Conservation (phyloP, 768 basidiomycete genomes). For the Mycena vitilis region DNA sequence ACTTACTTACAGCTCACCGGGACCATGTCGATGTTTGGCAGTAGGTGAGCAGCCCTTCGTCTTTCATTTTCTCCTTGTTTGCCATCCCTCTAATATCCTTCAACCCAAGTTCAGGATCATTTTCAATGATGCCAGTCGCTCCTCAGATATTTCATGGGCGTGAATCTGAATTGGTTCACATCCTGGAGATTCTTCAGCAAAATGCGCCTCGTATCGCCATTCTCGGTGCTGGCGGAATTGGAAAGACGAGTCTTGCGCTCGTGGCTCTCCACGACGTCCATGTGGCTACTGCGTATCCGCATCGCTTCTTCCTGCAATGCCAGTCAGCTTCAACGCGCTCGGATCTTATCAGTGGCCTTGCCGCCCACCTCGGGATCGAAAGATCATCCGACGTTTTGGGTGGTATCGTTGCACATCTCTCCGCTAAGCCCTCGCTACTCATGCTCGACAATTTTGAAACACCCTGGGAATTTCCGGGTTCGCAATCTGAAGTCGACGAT, state of each 20-base stretch:
- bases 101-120: background rate
- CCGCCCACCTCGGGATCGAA: conserved; percentile 15
- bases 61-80: no score
- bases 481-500: conserved; percentile 14
- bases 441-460: conserved; percentile 17
- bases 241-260: conserved; percentile 9
- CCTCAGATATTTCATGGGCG: conserved; percentile 25
- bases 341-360: conserved; percentile 9
- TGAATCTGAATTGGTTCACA: background rate
- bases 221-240: conserved; percentile 17
- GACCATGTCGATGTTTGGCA: no score
- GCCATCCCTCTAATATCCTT: no score
- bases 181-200: background rate
- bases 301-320: conserved; percentile 17
- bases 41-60: no score
- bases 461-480: conserved; percentile 4
- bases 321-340: background rate
- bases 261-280: background rate
- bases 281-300: background rate
- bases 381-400: conserved; percentile 7
- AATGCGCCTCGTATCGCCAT: background rate
- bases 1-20: no score
- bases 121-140: background rate
- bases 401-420: no score
- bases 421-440: background rate